phyloP scores from a whole-genome alignment of 1,139 yeast genomes.

The Candida buenavistaensis region DNA sequence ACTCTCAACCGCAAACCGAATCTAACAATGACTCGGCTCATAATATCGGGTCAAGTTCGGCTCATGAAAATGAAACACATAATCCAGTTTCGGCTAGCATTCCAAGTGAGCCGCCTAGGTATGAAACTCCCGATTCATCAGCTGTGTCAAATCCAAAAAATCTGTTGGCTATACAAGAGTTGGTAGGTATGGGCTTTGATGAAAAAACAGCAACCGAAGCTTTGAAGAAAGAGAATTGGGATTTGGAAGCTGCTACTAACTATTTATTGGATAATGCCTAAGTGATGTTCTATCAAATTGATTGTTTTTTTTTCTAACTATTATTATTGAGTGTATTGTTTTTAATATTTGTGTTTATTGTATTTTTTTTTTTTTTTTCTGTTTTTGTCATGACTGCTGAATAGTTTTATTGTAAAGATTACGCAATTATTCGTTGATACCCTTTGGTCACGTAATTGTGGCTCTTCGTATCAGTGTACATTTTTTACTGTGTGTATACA shows the following conservation, averaged over 20 bases:
- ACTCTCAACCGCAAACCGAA: conserved; percentile 58
- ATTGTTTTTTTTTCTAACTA: background rate
- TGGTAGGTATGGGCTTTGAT: conserved; percentile 88
- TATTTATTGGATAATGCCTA: conserved; percentile 70
- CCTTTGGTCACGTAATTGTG: too few relatives aligned
- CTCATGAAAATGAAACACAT: background rate
- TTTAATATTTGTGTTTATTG: background rate
- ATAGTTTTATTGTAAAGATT: conserved; percentile 2
- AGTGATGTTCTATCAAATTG: conserved; percentile 3
- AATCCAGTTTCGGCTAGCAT: conserved; percentile 11
- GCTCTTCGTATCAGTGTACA: background rate
- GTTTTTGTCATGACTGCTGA: background rate
- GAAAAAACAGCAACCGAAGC: conserved; percentile 66
- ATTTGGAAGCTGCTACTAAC: conserved; percentile 83
- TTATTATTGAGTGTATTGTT: background rate
- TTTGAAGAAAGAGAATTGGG: conserved; percentile 66
- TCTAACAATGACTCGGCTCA: background rate
- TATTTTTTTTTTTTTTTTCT: too few relatives aligned
- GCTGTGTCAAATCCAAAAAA: conserved; percentile 9
- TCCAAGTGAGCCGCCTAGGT: conserved; percentile 7
- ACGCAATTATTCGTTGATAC: conserved; percentile 2
- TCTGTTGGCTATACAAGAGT: conserved; percentile 54
- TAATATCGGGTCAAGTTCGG: background rate
- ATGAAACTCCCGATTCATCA: conserved; percentile 5
- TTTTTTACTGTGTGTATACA: conserved; percentile 1